Conservation (phyloP, 2,329 filamentous ascomycete species). For the Aspergillus sp. region DNA sequence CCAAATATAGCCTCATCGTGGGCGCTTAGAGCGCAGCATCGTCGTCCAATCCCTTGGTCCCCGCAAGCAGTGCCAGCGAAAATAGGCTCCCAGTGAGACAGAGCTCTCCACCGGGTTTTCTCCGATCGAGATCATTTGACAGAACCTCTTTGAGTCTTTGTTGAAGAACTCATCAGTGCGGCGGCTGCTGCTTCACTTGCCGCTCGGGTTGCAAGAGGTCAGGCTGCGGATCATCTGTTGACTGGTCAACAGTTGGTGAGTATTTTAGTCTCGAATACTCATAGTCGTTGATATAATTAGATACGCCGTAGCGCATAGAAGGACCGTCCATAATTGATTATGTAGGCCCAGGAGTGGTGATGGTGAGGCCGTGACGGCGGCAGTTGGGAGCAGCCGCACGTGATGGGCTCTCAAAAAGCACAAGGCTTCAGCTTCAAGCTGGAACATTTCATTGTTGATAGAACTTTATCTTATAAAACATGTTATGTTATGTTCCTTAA, state of each 20-base stretch:
- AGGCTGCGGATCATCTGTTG: not conserved
- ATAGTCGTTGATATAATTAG: conserved; percentile 1
- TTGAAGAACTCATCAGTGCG: conserved; percentile 3
- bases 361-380: not conserved
- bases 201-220: conserved; percentile 7
- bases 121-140: not conserved
- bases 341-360: not conserved
- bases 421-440: not conserved
- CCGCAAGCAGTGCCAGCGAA: not conserved
- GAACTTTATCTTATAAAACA: not conserved
- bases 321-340: not conserved
- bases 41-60: conserved; percentile 24
- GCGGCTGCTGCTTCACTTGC: conserved; percentile 18
- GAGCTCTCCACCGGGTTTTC: not conserved
- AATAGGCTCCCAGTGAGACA: conserved; percentile 7
- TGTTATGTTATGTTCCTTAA: not conserved
- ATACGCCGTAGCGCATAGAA: not conserved
- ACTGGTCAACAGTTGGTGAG: conserved; percentile 8
- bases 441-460: not conserved
- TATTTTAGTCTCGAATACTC: not conserved
- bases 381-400: not conserved
- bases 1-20: conserved; percentile 27
- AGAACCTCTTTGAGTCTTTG: conserved; percentile 1
- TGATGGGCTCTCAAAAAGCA: not conserved
- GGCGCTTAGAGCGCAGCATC: conserved; percentile 28